Conservation (phyloP, 371 early-diverging fungal species). For the Mucor velutinosus region DNA sequence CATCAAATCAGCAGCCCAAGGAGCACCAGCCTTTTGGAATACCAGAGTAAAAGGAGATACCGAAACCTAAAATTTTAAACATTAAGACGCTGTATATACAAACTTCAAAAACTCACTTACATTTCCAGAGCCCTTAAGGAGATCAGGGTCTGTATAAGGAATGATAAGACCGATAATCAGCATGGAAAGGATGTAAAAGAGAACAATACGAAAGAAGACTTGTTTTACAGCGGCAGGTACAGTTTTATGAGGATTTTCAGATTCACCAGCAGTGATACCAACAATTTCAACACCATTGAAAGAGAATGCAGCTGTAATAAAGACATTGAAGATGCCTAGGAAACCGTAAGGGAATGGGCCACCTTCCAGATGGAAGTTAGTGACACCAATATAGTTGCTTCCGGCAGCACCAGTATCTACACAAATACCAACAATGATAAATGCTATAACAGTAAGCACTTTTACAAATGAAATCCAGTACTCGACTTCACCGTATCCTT, state of each 20-base stretch:
- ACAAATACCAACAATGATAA: slow-evolving; percentile 73
- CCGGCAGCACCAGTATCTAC: slow-evolving; percentile 55
- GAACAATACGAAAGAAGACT: slow-evolving; percentile 73
- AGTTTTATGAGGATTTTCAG: slow-evolving; percentile 65
- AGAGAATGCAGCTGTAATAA: slow-evolving; percentile 79
- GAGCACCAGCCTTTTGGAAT: slow-evolving; percentile 65
- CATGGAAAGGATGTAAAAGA: slow-evolving; percentile 73
- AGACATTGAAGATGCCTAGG: slow-evolving; percentile 61
- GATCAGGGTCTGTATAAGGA: slow-evolving; percentile 55
- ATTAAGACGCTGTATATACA: neutral
- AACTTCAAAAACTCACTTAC: slow-evolving; percentile 7
- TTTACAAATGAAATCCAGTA: slow-evolving; percentile 58
- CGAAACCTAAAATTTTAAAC: neutral
- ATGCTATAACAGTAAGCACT: slow-evolving; percentile 59
- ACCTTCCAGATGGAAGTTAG: slow-evolving; percentile 60
- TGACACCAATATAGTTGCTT: slow-evolving; percentile 44
- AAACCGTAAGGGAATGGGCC: slow-evolving; percentile 77
- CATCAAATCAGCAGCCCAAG: slow-evolving; percentile 70
- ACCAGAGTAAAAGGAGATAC: slow-evolving; percentile 75
- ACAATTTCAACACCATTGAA: slow-evolving; percentile 81
- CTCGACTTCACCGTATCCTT: slow-evolving; percentile 63
- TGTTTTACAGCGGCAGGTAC: slow-evolving; percentile 71
- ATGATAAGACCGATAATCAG: slow-evolving; percentile 70
- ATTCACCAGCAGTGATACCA: slow-evolving; percentile 75
- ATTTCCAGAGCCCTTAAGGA: slow-evolving; percentile 47